A percentile compares a stretch with the other conserved stretches of the same genome.
Evolutionary conservation across 176 grass and related monocot genomes (phyloP).

Genomic region (Carex littledalei): DNA sequence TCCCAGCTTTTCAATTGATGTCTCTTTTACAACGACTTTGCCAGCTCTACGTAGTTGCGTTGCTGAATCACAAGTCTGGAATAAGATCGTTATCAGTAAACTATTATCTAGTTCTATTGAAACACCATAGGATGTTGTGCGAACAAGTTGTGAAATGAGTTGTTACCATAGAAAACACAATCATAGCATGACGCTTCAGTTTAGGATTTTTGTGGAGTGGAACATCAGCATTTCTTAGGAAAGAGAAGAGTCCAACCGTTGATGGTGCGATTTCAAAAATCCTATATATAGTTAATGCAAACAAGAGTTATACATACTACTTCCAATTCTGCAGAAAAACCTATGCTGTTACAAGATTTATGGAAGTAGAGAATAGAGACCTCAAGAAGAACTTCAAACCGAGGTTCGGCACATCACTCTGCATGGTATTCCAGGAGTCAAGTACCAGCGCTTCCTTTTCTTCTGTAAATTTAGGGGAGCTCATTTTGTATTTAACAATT

Average conservation of each 20-base stretch:
- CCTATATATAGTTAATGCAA: slow-evolving; percentile 13
- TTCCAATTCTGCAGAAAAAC: not conserved
- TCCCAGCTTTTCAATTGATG: slow-evolving; percentile 44
- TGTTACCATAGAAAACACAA: slow-evolving; percentile 60
- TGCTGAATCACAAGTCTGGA: slow-evolving; percentile 66
- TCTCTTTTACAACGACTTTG: slow-evolving; percentile 58
- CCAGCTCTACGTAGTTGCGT: slow-evolving; percentile 51
- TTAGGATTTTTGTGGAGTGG: slow-evolving; percentile 75
- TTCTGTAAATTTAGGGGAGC: slow-evolving; percentile 25
- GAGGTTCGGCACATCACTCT: slow-evolving; percentile 22
- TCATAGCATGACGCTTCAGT: slow-evolving; percentile 63
- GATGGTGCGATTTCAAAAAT: slow-evolving; percentile 44
- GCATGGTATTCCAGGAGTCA: slow-evolving; percentile 42
- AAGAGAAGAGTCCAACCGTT: slow-evolving; percentile 32
- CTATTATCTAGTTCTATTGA: not conserved
- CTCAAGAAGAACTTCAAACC: slow-evolving; percentile 47
- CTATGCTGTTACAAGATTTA: not conserved
- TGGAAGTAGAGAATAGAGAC: slow-evolving; percentile 12
- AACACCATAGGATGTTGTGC: not conserved
- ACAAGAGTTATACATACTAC: not conserved
- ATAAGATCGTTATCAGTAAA: slow-evolving; percentile 1
- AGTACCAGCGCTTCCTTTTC: slow-evolving; percentile 45
- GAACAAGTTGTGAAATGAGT: not conserved
- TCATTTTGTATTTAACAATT: not conserved
- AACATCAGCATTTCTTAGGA: slow-evolving; percentile 34